Percentiles rank a stretch among this genome's conserved stretches.
phyloP scores from a whole-genome alignment of 1,284 basidiomycete species.

The Mixia osmundae region DNA sequence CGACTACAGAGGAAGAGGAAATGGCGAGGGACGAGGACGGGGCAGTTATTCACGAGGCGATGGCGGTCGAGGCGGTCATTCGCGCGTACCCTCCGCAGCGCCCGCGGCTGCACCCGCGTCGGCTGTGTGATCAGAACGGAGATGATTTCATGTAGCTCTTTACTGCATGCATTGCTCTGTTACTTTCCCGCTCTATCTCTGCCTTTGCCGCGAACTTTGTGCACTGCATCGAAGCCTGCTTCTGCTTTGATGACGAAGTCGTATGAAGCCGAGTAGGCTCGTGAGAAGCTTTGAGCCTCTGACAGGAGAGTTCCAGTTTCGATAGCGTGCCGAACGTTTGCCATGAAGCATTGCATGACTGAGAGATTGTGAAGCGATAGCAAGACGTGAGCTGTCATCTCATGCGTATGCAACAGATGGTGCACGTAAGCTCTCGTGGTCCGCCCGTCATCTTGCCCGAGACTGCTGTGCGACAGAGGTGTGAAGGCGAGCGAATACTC shows the following conservation, averaged over 20 bases:
- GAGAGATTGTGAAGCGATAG: slow-evolving; percentile 46
- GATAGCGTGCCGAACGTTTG: slow-evolving; percentile 31
- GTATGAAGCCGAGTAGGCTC: neutral
- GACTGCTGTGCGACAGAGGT: slow-evolving; percentile 27
- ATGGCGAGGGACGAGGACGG: too few species aligned
- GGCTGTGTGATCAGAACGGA: too few species aligned
- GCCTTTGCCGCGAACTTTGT: slow-evolving; percentile 8
- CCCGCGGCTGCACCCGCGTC: too few species aligned
- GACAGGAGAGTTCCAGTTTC: slow-evolving; percentile 1
- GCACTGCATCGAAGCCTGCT: neutral
- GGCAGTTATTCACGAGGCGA: too few species aligned
- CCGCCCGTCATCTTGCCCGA: slow-evolving; percentile 15
- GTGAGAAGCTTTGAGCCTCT: slow-evolving; percentile 1
- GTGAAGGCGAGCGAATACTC: slow-evolving; percentile 37
- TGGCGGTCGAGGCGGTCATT: too few species aligned
- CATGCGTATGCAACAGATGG: slow-evolving; percentile 58
- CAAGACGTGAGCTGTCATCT: slow-evolving; percentile 54
- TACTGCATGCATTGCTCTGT: too few species aligned
- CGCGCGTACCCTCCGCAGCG: too few species aligned
- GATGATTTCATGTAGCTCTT: too few species aligned
- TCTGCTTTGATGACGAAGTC: slow-evolving; percentile 1
- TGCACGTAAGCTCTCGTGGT: slow-evolving; percentile 48
- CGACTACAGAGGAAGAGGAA: too few species aligned
- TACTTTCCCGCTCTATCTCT: slow-evolving; percentile 12
- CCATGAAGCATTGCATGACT: slow-evolving; percentile 39